Percentiles rank a stretch among this genome's conserved stretches.
Evolutionary conservation across 2,329 filamentous ascomycete genomes (phyloP).

Genomic region (Plectosphaerella plurivora): DNA sequence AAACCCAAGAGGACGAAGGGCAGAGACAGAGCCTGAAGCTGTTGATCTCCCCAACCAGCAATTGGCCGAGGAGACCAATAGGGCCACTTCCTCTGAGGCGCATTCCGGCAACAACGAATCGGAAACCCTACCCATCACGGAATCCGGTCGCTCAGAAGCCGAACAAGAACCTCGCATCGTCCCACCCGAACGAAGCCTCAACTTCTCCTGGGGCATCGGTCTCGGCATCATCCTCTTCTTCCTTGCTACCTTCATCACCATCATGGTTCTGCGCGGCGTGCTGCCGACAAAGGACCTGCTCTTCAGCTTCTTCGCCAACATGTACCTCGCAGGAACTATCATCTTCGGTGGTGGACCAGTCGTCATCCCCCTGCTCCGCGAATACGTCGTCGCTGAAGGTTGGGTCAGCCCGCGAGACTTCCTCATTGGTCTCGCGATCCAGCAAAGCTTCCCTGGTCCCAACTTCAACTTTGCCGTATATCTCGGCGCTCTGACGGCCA

Average conservation of each 20-base stretch:
- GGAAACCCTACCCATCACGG: too few relatives aligned
- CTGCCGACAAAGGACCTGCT: slow-evolving; percentile 28
- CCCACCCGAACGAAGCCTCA: slow-evolving; percentile 25
- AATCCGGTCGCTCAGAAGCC: slow-evolving; percentile 2
- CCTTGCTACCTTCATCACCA: slow-evolving; percentile 48
- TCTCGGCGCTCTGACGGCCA: slow-evolving; percentile 44
- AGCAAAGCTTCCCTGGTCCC: slow-evolving; percentile 56
- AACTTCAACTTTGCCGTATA: slow-evolving; percentile 48
- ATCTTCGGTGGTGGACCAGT: slow-evolving; percentile 56
- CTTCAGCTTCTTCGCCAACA: slow-evolving; percentile 59
- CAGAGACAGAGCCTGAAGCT: not conserved
- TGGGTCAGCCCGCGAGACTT: slow-evolving; percentile 65
- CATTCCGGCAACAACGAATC: too few relatives aligned
- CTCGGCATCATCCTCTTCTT: slow-evolving; percentile 40
- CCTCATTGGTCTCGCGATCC: slow-evolving; percentile 61
- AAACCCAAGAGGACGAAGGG: not conserved
- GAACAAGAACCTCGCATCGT: slow-evolving; percentile 21
- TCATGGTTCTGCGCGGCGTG: slow-evolving; percentile 48
- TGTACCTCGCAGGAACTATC: slow-evolving; percentile 63
- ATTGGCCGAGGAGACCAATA: too few relatives aligned
- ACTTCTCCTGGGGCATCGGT: slow-evolving; percentile 42
- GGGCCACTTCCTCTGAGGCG: too few relatives aligned
- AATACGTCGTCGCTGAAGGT: slow-evolving; percentile 54
- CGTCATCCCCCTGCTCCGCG: slow-evolving; percentile 51
- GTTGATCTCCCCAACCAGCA: slow-evolving; percentile 1